Base-by-base conservation (phyloP, 345 rosid genomes). In the Gossypium herbaceum region DNA sequence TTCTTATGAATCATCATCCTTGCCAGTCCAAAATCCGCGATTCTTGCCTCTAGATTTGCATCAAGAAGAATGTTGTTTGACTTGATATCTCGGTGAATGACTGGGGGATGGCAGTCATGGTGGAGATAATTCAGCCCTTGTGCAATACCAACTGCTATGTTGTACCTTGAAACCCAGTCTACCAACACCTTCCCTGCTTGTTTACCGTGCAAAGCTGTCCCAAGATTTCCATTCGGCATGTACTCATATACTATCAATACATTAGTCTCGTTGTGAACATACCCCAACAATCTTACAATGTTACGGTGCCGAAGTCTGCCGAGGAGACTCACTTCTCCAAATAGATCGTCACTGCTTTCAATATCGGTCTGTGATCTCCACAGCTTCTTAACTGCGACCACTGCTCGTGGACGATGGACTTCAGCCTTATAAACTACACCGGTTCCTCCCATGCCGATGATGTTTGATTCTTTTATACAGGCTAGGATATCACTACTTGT, bases 381-480 rank as follows among this genome's bases (percentile, higher is more conserved):
- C 9, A 94, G 92, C 86, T 94, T 94, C 85, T 94, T 94, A 9
- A 94, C 91, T 4, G 98, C 97, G 65, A 92, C 96, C 2, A 79
- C 78, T n/a, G 74, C 81, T 19, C 81, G 83, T 2, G 95, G 94
- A 56, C 88, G 68, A 78, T 86, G 84, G 61, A 88, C 81, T 81
- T 91, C 97, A 55, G 98, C 98, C 86, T 88, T 92, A 87, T 94
- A 92, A 59, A 94, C 98, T 51, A 92, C 79, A 44, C 97, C 98
- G 7, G 92, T 86, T n/a, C 95, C 98, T 12, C 98, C 97, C 94
- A 90, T 92, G 78, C 97, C 96, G 0, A 94, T 81, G 72, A 94
- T 80, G 76, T 94, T 94, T 57, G 95, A 81, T 72, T 94, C 98
- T 72, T 87, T 89, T 73, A 92, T 88, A 82, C 88, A 90, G 54